A percentile compares a stretch with the other conserved stretches of the same genome.
phyloP scores from a whole-genome alignment of 352 stramenopile genomes.

The Globisporangium nunn region DNA sequence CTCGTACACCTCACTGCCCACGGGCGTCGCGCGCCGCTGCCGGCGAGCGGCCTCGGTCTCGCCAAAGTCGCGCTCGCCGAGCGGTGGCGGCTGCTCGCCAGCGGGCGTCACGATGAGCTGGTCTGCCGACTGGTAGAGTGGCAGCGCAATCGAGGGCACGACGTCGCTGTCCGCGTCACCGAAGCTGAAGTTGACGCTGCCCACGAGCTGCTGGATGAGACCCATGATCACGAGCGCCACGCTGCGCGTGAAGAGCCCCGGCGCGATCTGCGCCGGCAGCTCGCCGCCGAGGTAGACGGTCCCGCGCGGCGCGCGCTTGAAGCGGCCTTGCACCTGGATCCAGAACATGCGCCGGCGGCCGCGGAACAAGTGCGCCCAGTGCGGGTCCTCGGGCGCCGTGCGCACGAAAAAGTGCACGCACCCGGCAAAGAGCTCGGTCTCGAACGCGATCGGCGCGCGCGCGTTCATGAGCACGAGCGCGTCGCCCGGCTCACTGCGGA shows the following conservation, averaged over 20 bases:
- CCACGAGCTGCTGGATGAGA: constrained; percentile 62
- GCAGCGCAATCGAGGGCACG: constrained; percentile 62
- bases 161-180: constrained; percentile 29
- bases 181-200: constrained; percentile 67
- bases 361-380: constrained; percentile 49
- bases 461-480: constrained; percentile 52
- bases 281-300: constrained; percentile 72
- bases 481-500: neutral
- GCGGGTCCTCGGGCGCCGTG: constrained; percentile 45
- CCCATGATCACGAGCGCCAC: constrained; percentile 71
- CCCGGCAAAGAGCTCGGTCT: constrained; percentile 84
- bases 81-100: constrained; percentile 35
- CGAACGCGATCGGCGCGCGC: constrained; percentile 54
- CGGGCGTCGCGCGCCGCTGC: constrained; percentile 33
- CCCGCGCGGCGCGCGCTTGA: constrained; percentile 52
- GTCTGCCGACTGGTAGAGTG: constrained; percentile 74
- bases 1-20: constrained; percentile 40
- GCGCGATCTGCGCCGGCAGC: constrained; percentile 48
- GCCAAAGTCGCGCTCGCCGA: constrained; percentile 57
- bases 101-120: constrained; percentile 66
- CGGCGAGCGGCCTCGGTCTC: constrained; percentile 42
- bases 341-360: constrained; percentile 75
- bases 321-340: constrained; percentile 84
- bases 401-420: constrained; percentile 78
- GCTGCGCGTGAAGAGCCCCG: constrained; percentile 72